These are phyloP conservation scores for Royoungia palumana DNA, from an alignment of 768 basidiomycete genomes.

Conservation along the genomic window DNA sequence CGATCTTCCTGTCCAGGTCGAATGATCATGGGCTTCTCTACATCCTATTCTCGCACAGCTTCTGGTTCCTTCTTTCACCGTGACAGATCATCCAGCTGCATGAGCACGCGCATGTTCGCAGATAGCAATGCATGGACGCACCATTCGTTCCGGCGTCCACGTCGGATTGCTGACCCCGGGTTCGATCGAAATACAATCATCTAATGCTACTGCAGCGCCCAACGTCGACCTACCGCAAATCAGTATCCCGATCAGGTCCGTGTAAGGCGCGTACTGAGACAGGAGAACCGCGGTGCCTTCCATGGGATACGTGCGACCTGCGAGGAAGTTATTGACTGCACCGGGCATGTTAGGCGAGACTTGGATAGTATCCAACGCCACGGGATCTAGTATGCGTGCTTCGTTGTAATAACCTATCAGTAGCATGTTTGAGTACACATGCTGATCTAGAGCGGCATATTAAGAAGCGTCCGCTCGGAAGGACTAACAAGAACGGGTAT, in stretches of 20 bases:
- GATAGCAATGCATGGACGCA: constrained; percentile 29
- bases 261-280: constrained; percentile 71
- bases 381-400: constrained; percentile 69
- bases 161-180: constrained; percentile 60
- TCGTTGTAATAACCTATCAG: constrained; percentile 72
- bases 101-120: background rate
- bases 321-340: constrained; percentile 67
- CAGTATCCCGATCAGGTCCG: constrained; percentile 62
- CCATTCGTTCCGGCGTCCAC: constrained; percentile 81
- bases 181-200: constrained; percentile 68
- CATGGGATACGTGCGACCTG: constrained; percentile 74
- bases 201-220: constrained; percentile 47
- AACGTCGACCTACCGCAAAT: constrained; percentile 75
- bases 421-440: background rate
- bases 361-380: constrained; percentile 57
- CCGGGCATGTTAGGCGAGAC: constrained; percentile 72
- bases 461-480: constrained; percentile 71
- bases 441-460: constrained; percentile 22
- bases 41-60: no score
- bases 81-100: background rate
- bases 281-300: constrained; percentile 69
- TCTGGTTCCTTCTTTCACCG: no score
- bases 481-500: constrained; percentile 71
- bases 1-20: no score
- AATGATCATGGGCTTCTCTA: no score